Evolutionary conservation across 2,329 filamentous ascomycete genomes (phyloP), one percentile per base, ranked within the genome.

Genomic region (Clonostachys rhizophaga): DNA sequence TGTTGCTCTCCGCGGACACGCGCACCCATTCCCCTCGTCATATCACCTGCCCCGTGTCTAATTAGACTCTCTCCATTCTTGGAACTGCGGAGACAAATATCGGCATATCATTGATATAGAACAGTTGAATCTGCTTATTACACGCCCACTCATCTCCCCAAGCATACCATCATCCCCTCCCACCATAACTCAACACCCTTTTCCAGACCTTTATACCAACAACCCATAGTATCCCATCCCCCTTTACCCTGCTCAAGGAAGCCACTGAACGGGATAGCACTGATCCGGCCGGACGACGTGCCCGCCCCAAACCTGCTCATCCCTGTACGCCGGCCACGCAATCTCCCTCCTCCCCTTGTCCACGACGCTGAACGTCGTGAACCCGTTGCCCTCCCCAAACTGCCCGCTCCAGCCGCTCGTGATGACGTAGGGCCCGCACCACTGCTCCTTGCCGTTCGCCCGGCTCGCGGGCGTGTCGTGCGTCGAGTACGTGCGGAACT

Each of bases 381-480:
- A 81, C 52, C 75, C 77, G 24, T 72, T 64, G 50, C 59, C 70
- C 13, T 62, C 49, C 41, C 76, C 78, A 52, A 80, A 81, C 55
- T 78, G 69, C 57, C 68, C 75, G 58, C 71, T 76, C 76, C 76
- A 81, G 63, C 74, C 72, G 2, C 71, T 71, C 43, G 72, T 74
- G 55, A 81, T 54, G 51, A 67, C 73, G 66, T 67, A 81, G 49
- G 55, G 55, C 34, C 75, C 76, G 64, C 75, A 80, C 42, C 52
- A 64, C 47, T 58, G 52, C 39, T 69, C 65, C 17, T 66, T 68
- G 40, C 66, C 67, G 55, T 61, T 63, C 47, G 63, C 62, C 47
- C 63, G 55, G 47, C 66, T 65, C 51, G 65, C 60, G 47, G 58
- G 54, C 48, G 54, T 46, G 41, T 56, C 61, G 30, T 61, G 61